Evolutionary conservation across 2,329 filamentous ascomycete genomes (phyloP), one percentile per base, ranked within the genome.

Genomic region (Stagonosporopsis tanaceti): DNA sequence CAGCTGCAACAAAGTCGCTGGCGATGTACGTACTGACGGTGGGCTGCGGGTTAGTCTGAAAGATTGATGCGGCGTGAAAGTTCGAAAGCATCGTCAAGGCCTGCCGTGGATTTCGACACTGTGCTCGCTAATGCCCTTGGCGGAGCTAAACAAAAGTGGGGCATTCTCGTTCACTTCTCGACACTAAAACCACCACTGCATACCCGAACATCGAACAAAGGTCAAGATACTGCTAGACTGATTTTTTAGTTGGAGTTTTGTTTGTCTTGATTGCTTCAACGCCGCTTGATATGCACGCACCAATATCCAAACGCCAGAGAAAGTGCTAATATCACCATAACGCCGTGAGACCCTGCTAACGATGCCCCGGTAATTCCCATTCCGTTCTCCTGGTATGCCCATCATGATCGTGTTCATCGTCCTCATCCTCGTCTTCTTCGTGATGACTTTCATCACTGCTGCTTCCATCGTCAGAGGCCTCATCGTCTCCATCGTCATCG

Each of bases 291-390:
- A 55, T 55, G 46, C 46, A 9, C 25, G 37, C 28, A 27, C 25
- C 27, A 9, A 4, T 27, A 17, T 27, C 6, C 7, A 9, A 24
- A 45, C 34, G 15, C 35, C 25, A 35, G 6, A 40, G 7, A 38
- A 11, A 39, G 47, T 45, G 50, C 61, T 47, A 17, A 34, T 42
- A 27, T 50, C 11, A 24, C 48, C 46, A 47, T 27, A 65, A 67
- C 52, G 58, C 62, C 59, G 24, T 51, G 25, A 46, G 20, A 38
- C 22, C 17, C 47, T 45, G 28, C 45, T 56, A 62, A n/a, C 68
- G 68, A 62, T 77, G 75, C 12, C 74, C 74, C 56, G 75, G 72
- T n/a, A 77, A 53, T 47, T 74, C 68, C 50, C 73, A 69, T 34
- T 74, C 69, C 39, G 70, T 70, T 40, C 38, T 52, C 14, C 48